Conservation (phyloP, 345 rosid species). For the Limnanthes douglasii region DNA sequence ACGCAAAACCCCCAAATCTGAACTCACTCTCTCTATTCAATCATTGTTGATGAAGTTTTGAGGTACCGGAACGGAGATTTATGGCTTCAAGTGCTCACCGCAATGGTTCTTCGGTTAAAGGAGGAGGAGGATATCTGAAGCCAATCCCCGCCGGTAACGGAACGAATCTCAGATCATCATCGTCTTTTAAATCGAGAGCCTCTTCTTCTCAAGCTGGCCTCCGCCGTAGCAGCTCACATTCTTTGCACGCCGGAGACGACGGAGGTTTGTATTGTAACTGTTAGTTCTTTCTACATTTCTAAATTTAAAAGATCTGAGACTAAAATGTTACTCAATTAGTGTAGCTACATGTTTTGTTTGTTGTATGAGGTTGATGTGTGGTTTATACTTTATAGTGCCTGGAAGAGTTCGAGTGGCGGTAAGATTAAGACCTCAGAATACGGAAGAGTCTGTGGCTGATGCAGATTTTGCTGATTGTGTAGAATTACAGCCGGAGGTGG, state of each 20-base stretch:
- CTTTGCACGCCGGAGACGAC: constrained; percentile 27
- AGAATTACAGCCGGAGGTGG: constrained; percentile 92
- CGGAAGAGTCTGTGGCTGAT: constrained; percentile 78
- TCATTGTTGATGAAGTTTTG: no score
- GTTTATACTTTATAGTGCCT: constrained; percentile 34
- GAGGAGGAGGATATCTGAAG: constrained; percentile 30
- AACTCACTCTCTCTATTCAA: no score
- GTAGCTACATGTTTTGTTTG: neutral
- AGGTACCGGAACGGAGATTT: no score
- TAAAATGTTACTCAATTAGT: neutral
- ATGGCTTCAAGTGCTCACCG: no score
- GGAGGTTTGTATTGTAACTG: constrained; percentile 64
- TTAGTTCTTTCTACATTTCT: neutral
- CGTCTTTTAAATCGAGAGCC: constrained; percentile 62
- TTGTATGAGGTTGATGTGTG: neutral
- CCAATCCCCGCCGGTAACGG: constrained; percentile 19
- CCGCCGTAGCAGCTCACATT: constrained; percentile 57
- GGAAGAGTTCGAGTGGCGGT: constrained; percentile 97
- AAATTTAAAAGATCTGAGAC: neutral
- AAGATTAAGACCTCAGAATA: constrained; percentile 81
- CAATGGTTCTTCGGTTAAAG: no score
- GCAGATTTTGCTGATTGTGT: constrained; percentile 99
- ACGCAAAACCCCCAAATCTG: no score
- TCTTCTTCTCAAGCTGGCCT: constrained; percentile 30
- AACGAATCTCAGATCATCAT: constrained; percentile 46